Evolutionary conservation across 176 grass and related monocot species (phyloP).

Genomic region (Musa beccarii): DNA sequence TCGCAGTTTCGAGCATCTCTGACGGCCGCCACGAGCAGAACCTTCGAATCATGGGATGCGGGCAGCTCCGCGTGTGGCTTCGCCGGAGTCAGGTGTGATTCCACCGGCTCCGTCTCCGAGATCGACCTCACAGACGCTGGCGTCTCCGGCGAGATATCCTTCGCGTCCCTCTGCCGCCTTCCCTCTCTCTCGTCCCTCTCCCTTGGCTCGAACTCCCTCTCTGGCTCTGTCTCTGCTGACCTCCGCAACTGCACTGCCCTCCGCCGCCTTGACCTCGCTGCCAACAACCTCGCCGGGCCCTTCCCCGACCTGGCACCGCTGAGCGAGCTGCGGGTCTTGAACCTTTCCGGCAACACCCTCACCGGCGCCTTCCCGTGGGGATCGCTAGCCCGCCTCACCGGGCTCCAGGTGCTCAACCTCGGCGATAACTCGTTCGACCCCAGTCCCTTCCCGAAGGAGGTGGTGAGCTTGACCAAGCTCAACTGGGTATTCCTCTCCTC

Average conservation of each 20-base stretch:
- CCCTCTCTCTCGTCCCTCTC: conserved; percentile 1
- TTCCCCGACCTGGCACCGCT: conserved; percentile 1
- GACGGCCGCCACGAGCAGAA: neutral
- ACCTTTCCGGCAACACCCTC: conserved; percentile 14
- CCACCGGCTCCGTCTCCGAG: neutral
- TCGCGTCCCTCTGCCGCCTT: conserved; percentile 4
- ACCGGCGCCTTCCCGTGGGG: conserved; percentile 10
- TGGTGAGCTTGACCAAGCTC: conserved; percentile 9
- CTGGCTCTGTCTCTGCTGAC: neutral
- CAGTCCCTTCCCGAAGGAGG: conserved; percentile 5
- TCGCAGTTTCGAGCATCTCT: neutral
- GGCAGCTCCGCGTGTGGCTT: neutral
- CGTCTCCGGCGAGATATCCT: neutral
- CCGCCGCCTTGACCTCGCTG: conserved; percentile 3
- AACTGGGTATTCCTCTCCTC: conserved; percentile 3
- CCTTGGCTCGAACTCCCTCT: conserved; percentile 7
- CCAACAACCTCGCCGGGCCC: neutral
- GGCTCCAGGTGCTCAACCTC: neutral
- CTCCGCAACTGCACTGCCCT: conserved; percentile 8
- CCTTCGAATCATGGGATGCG: conserved; percentile 6
- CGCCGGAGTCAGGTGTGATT: conserved; percentile 1
- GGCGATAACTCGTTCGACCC: conserved; percentile 4
- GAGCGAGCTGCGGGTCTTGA: neutral
- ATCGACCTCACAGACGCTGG: neutral
- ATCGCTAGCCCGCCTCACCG: conserved; percentile 12